These are phyloP conservation scores for barrel medic (Medicago truncatula) DNA, from an alignment of 306 rosid genomes.

Conservation along the genomic window MtrunA17r5.0-ANR NC_053045.1:63273001-63273500, in stretches of 20 bases:
- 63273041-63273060: not conserved
- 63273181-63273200: not conserved
- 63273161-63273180: not conserved
- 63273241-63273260: conserved; percentile 1
- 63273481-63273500: conserved; percentile 56
- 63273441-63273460: not conserved
- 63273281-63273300: not conserved
- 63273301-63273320: not conserved
- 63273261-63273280: conserved; percentile 5
- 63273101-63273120: not conserved
- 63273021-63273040: not conserved
- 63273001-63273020: not conserved
- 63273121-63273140: not conserved
- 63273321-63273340: not conserved
- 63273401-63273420: too few relatives aligned
- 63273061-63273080: not conserved
- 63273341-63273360: not conserved
- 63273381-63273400: not conserved
- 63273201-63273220: conserved; percentile 24
- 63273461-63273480: conserved; percentile 1
- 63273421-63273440: not conserved
- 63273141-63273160: not conserved
- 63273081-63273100: not conserved
- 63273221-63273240: not conserved
- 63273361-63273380: not conserved